Evolutionary conservation across 495 filamentous ascomycete genomes (phyloP), one percentile per base, ranked within the genome.

Genomic region (Aspergillus funiculosus): DNA sequence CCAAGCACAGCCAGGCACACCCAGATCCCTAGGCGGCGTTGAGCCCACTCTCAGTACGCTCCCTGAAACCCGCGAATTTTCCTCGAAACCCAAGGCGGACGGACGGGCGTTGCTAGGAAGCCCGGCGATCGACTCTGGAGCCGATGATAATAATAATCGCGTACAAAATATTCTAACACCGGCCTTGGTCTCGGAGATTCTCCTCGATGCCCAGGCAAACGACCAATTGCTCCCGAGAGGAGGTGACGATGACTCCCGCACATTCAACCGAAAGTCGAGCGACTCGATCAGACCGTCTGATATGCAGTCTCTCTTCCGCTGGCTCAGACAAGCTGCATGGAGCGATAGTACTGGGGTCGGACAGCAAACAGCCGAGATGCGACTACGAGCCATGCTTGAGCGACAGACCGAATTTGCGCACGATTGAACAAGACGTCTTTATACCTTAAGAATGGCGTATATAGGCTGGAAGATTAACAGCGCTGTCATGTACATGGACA

Each of bases 171-270:
- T 68, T 14, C 42, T 53, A 3, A 71, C 70, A 1, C 58, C 67
- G 8, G 67, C 69, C 27, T 43, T 73, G 0, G 62, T 72, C 7
- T 68, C 67, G 0, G 70, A 73, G 51, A 55, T 65, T 0, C 58
- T 66, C 42, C 51, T 73, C 14, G 64, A 71, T 43, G 70, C 66
- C 0, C 63, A 57, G 31, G 66, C 59, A 6, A 58, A 63, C 25
- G 17, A 25, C 8, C 21, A 39, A 13, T n/a, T 31, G 19, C 4
- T 20, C n/a, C 40, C 24, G 28, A 22, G 13, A 6, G 15, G 6
- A 10, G 6, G 29, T n/a, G n/a, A n/a, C n/a, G n/a, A n/a, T n/a
- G n/a, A n/a, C n/a, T n/a, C n/a, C n/a, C n/a, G n/a, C 14, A 2
- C 21, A 29, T 30, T 24, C 17, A 41, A 5, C 10, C 37, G 27